phyloP scores from a whole-genome alignment of 331 rosid genomes.

The Acacia concinna region DNA sequence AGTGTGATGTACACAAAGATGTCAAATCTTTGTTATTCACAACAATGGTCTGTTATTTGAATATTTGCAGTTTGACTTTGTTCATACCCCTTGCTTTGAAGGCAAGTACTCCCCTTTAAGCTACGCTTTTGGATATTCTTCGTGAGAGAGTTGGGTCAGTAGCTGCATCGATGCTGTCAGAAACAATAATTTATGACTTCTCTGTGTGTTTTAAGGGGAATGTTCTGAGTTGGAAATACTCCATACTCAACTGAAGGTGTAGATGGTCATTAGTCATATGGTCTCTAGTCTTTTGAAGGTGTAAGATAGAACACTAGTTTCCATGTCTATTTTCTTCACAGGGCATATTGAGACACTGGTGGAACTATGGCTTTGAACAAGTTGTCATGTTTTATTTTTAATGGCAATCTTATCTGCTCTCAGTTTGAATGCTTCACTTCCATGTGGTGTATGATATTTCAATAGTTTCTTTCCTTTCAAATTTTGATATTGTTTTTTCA shows the following conservation, averaged over 20 bases:
- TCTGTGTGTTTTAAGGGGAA: slow-evolving; percentile 1
- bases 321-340: neutral
- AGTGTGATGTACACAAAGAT: neutral
- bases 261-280: neutral
- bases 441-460: neutral
- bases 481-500: neutral
- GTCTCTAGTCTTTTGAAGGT: slow-evolving; percentile 2
- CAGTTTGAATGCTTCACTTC: slow-evolving; percentile 21
- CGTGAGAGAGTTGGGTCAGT: neutral
- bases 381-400: neutral
- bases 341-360: neutral
- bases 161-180: neutral
- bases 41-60: neutral
- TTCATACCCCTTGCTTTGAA: slow-evolving; percentile 19
- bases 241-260: slow-evolving; percentile 8
- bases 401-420: slow-evolving; percentile 21
- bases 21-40: neutral
- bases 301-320: slow-evolving; percentile 10
- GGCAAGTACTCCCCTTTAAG: slow-evolving; percentile 20
- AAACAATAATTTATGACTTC: neutral
- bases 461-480: neutral
- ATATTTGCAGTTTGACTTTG: neutral
- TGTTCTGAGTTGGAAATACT: slow-evolving; percentile 2
- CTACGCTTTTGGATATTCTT: slow-evolving; percentile 1
- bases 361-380: slow-evolving; percentile 22